phyloP scores from a whole-genome alignment of 352 stramenopile genomes.

The Globisporangium parvum region DNA sequence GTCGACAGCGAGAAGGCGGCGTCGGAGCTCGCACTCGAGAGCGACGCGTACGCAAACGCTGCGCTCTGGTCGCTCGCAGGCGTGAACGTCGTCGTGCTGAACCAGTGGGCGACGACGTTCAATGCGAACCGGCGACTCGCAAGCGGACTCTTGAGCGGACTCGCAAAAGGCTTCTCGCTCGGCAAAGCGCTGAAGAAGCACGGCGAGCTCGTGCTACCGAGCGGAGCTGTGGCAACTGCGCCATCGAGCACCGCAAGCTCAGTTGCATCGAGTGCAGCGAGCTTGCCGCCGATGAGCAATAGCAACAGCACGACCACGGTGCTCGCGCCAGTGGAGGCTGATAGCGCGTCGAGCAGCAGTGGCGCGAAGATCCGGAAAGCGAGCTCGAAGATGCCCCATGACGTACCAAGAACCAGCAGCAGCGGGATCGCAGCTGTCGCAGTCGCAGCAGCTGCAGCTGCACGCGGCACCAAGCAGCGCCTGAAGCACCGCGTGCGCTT shows the following conservation, averaged over 20 bases:
- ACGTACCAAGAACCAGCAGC: background rate
- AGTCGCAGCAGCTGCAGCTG: background rate
- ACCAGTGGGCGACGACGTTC: slow-evolving; percentile 81
- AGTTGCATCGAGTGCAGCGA: slow-evolving; percentile 1
- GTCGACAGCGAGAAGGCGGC: slow-evolving; percentile 71
- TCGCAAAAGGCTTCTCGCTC: slow-evolving; percentile 49
- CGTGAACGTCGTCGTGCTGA: slow-evolving; percentile 67
- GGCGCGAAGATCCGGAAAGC: slow-evolving; percentile 5
- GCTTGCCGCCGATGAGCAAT: slow-evolving; percentile 6
- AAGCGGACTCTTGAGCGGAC: slow-evolving; percentile 32
- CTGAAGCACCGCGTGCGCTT: slow-evolving; percentile 74
- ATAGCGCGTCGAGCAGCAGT: background rate
- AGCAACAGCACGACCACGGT: slow-evolving; percentile 6
- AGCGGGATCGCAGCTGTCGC: background rate
- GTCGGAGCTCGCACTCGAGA: slow-evolving; percentile 55
- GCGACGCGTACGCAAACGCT: slow-evolving; percentile 51
- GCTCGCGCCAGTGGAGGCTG: background rate
- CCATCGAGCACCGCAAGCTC: slow-evolving; percentile 9
- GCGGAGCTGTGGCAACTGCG: slow-evolving; percentile 3
- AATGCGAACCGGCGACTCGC: slow-evolving; percentile 63
- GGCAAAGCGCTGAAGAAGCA: slow-evolving; percentile 58
- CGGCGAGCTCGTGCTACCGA: slow-evolving; percentile 22
- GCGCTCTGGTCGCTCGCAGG: slow-evolving; percentile 75
- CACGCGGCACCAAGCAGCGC: slow-evolving; percentile 16
- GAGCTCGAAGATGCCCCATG: background rate